Conservation (phyloP, 805 yeast species). For the Ogataea naganishii region DNA sequence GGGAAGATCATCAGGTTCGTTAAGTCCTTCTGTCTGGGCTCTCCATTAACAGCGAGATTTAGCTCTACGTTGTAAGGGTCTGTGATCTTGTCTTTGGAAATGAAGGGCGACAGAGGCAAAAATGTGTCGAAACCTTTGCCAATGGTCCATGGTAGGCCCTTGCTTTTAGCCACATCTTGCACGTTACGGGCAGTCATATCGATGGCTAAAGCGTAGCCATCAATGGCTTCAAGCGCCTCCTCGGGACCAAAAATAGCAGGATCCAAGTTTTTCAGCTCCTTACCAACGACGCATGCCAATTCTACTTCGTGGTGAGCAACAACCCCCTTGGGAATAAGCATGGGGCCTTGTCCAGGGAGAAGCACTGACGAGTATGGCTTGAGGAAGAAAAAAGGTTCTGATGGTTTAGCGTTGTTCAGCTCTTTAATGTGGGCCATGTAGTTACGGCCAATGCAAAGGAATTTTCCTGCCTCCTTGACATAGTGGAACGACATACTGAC, state of each 20-base stretch:
- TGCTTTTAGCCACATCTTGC: slow-evolving; percentile 87
- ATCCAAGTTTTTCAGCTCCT: slow-evolving; percentile 51
- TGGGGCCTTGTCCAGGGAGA: slow-evolving; percentile 60
- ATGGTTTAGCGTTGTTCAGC: slow-evolving; percentile 71
- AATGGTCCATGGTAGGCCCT: slow-evolving; percentile 94
- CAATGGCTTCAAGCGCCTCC: slow-evolving; percentile 72
- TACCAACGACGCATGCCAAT: slow-evolving; percentile 68
- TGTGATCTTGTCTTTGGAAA: slow-evolving; percentile 55
- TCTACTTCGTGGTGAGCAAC: slow-evolving; percentile 90
- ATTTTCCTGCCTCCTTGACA: slow-evolving; percentile 59
- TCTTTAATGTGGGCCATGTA: slow-evolving; percentile 95
- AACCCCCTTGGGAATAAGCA: slow-evolving; percentile 74
- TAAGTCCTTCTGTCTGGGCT: slow-evolving; percentile 60
- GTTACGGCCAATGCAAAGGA: slow-evolving; percentile 93
- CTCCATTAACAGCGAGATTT: slow-evolving; percentile 61
- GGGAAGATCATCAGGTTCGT: slow-evolving; percentile 84
- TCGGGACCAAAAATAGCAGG: slow-evolving; percentile 44
- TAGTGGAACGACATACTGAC: slow-evolving; percentile 40
- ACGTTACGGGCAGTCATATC: slow-evolving; percentile 96
- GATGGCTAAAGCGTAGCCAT: slow-evolving; percentile 82
- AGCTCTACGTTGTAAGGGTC: slow-evolving; percentile 68
- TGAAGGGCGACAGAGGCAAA: slow-evolving; percentile 72
- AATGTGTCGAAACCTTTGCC: slow-evolving; percentile 97
- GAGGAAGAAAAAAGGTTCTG: slow-evolving; percentile 84
- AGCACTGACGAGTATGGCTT: slow-evolving; percentile 82